These are phyloP conservation scores for Mycena amicta DNA, from an alignment of 768 basidiomycete species.

Conservation along the genomic window DNA sequence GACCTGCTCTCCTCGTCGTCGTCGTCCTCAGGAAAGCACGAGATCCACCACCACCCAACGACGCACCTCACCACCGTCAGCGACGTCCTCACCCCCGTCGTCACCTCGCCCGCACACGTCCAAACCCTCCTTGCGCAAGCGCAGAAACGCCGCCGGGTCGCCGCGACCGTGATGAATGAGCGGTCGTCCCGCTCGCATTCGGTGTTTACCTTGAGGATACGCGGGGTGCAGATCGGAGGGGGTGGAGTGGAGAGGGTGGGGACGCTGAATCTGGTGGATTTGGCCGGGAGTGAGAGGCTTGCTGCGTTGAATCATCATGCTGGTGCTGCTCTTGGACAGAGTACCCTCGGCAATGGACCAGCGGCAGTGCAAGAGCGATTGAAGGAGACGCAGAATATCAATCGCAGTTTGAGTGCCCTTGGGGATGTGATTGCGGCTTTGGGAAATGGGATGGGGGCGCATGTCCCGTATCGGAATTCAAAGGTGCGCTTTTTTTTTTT, in stretches of 20 bases:
- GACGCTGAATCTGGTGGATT: slow-evolving; percentile 86
- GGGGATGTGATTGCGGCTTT: slow-evolving; percentile 94
- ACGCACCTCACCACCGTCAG: slow-evolving; percentile 81
- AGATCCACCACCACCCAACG: slow-evolving; percentile 86
- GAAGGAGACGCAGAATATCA: slow-evolving; percentile 91
- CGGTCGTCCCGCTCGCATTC: slow-evolving; percentile 92
- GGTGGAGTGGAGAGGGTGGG: slow-evolving; percentile 77
- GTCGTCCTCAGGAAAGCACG: slow-evolving; percentile 61
- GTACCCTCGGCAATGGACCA: slow-evolving; percentile 37
- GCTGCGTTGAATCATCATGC: slow-evolving; percentile 45
- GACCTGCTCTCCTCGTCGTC: slow-evolving; percentile 60
- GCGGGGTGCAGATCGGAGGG: slow-evolving; percentile 55
- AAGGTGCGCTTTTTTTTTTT: slow-evolving; percentile 58
- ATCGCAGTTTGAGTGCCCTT: slow-evolving; percentile 87
- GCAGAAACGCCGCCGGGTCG: slow-evolving; percentile 81
- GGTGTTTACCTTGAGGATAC: slow-evolving; percentile 87
- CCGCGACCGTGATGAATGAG: slow-evolving; percentile 93
- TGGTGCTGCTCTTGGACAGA: slow-evolving; percentile 39
- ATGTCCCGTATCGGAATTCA: slow-evolving; percentile 93
- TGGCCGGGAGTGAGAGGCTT: slow-evolving; percentile 91
- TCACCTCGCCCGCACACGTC: slow-evolving; percentile 78
- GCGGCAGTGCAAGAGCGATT: slow-evolving; percentile 78
- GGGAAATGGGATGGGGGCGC: slow-evolving; percentile 69
- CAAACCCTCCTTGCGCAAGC: slow-evolving; percentile 72
- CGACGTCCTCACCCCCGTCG: slow-evolving; percentile 73